Evolutionary conservation across 2,329 filamentous ascomycete genomes (phyloP).

Genomic region (Fusarium sp.): DNA sequence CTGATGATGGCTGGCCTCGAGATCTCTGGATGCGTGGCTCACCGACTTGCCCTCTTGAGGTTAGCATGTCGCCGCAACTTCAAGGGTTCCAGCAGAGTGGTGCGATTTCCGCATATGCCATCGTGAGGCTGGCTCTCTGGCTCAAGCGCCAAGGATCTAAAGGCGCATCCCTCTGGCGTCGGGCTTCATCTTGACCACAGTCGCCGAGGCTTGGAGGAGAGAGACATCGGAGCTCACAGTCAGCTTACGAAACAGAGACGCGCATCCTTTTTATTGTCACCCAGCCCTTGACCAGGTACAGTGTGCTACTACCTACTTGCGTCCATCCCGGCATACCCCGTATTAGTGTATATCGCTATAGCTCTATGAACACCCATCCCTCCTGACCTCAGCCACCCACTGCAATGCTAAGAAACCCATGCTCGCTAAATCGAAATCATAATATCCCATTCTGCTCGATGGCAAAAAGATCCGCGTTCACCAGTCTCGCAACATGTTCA

Average conservation of each 20-base stretch:
- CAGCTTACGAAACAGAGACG: background rate
- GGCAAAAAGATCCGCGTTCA: constrained; percentile 10
- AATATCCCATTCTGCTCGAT: constrained; percentile 2
- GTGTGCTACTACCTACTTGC: background rate
- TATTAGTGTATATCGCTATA: constrained; percentile 8
- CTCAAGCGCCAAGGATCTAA: constrained; percentile 21
- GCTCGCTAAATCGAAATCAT: constrained; percentile 12
- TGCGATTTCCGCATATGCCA: constrained; percentile 43
- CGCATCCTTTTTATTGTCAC: constrained; percentile 1
- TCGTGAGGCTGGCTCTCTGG: constrained; percentile 35
- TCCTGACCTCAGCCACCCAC: constrained; percentile 10
- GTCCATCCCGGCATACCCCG: constrained; percentile 6
- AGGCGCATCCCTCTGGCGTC: constrained; percentile 12
- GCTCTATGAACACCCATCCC: constrained; percentile 2
- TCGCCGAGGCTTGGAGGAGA: background rate
- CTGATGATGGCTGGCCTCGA: constrained; percentile 39
- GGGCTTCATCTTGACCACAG: background rate
- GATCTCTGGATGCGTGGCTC: constrained; percentile 40
- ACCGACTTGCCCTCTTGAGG: constrained; percentile 36
- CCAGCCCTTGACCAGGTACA: background rate
- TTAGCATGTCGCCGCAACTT: constrained; percentile 34
- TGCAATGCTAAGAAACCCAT: constrained; percentile 13
- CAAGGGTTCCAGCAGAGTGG: constrained; percentile 35
- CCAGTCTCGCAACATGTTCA: constrained; percentile 10
- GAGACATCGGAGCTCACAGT: background rate